Conservation (phyloP, 129 eudicot genomes). For the Flaveria ramosissima region DNA sequence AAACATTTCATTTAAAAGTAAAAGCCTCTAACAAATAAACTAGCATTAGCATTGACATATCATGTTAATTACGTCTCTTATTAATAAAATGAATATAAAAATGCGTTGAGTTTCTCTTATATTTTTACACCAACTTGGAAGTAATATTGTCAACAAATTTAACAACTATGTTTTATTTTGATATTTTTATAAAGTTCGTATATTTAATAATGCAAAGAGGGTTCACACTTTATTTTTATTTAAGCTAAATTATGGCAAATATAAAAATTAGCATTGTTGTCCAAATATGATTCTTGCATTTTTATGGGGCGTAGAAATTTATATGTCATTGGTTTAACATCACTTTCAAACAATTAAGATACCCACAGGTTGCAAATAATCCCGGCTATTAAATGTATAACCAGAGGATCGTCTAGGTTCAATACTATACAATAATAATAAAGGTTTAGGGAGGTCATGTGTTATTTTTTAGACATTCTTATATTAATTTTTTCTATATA, state of each 20-base stretch:
- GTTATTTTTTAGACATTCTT: too few relatives aligned
- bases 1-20: too few relatives aligned
- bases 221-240: not conserved
- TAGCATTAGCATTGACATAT: too few relatives aligned
- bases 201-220: not conserved
- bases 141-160: not conserved
- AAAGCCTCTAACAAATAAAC: too few relatives aligned
- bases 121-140: not conserved
- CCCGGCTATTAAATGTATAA: not conserved
- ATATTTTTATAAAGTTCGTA: not conserved
- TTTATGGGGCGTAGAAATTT: slow-evolving; percentile 28
- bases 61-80: not conserved
- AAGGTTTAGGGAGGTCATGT: too few relatives aligned
- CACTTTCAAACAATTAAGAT: slow-evolving; percentile 30
- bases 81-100: not conserved
- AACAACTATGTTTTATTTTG: not conserved
- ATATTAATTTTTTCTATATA: too few relatives aligned
- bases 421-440: too few relatives aligned
- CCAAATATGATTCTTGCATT: slow-evolving; percentile 18
- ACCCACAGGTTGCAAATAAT: not conserved
- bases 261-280: slow-evolving; percentile 15
- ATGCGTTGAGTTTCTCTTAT: not conserved
- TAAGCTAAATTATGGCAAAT: not conserved
- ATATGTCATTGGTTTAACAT: slow-evolving; percentile 25
- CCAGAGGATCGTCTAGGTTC: not conserved